phyloP scores from a whole-genome alignment of 495 filamentous ascomycete genomes.

The Hypomontagnella monticulosa region DNA sequence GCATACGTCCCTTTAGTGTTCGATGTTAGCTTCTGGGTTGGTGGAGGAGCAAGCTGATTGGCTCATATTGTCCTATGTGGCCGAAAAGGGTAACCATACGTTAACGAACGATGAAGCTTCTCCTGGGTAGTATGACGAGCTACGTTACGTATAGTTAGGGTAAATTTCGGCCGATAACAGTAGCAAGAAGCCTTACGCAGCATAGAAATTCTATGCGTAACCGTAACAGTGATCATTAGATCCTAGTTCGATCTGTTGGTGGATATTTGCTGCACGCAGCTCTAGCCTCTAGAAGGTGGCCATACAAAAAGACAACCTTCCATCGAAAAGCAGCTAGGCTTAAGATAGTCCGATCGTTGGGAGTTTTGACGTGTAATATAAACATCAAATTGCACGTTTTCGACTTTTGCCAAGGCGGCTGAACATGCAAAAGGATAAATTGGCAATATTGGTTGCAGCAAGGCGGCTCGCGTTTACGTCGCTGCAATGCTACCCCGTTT shows the following conservation, averaged over 20 bases:
- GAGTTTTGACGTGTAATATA: constrained; percentile 33
- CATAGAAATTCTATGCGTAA: neutral
- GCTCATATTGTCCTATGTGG: neutral
- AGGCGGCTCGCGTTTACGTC: constrained; percentile 27
- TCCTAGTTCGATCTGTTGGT: constrained; percentile 15
- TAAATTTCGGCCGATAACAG: no score
- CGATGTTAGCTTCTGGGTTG: neutral
- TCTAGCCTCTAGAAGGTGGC: neutral
- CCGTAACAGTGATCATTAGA: neutral
- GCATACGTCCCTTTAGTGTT: neutral
- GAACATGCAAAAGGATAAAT: constrained; percentile 47
- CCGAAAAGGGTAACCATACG: constrained; percentile 31
- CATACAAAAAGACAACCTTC: constrained; percentile 7
- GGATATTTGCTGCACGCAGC: neutral
- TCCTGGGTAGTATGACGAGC: no score
- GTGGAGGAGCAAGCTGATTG: constrained; percentile 29
- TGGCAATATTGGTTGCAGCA: constrained; percentile 15
- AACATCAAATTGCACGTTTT: constrained; percentile 27
- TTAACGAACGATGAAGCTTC: neutral
- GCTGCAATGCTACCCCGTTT: constrained; percentile 32
- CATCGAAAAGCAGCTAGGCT: constrained; percentile 12
- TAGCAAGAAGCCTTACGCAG: no score
- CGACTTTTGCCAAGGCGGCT: constrained; percentile 45
- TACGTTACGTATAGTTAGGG: no score
- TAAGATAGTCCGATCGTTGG: constrained; percentile 11